Evolutionary conservation across 129 eudicot genomes (phyloP).

Genomic region (Apium graveolens): DNA sequence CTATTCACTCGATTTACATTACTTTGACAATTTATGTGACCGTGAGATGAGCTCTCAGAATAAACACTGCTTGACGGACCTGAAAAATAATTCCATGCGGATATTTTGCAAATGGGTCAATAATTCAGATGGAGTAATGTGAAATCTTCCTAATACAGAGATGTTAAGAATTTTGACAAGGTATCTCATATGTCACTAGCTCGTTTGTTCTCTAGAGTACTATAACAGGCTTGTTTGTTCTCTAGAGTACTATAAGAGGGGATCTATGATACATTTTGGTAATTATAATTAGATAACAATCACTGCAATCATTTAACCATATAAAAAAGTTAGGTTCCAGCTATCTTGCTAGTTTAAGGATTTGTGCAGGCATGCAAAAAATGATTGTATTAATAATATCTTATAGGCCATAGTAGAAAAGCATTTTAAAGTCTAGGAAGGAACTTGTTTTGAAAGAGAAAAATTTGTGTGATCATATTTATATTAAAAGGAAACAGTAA

Average conservation of each 20-base stretch:
- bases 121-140: background rate
- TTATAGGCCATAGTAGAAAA: background rate
- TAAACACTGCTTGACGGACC: slow-evolving; percentile 21
- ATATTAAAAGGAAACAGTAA: background rate
- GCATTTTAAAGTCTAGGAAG: background rate
- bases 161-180: background rate
- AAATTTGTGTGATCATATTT: background rate
- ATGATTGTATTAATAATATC: background rate
- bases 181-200: background rate
- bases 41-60: slow-evolving; percentile 31
- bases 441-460: background rate
- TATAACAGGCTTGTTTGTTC: too few species aligned
- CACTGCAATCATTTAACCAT: too few species aligned
- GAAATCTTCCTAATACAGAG: background rate
- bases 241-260: too few species aligned
- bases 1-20: slow-evolving; percentile 25
- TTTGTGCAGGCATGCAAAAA: background rate
- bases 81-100: slow-evolving; percentile 50
- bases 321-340: background rate
- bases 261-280: too few species aligned
- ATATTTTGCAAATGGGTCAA: slow-evolving; percentile 16
- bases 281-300: too few species aligned
- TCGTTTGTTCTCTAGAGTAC: background rate
- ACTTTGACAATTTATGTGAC: slow-evolving; percentile 16
- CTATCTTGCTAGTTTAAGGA: background rate